These are phyloP conservation scores for Cenchrus americanus DNA, from an alignment of 176 grass and related monocot genomes.

Conservation along the genomic window DNA sequence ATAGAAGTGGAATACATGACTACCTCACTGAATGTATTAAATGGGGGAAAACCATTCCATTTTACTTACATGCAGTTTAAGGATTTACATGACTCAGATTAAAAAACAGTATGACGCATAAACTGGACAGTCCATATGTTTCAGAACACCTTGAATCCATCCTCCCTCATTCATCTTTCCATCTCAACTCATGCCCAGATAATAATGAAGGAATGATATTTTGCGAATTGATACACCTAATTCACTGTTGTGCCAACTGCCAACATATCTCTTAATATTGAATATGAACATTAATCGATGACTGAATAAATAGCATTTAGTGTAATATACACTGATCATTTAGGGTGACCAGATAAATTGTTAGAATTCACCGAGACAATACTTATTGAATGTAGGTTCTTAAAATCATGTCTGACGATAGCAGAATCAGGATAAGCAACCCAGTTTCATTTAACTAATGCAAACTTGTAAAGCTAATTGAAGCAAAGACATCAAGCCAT, in stretches of 20 bases:
- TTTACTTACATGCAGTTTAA: slow-evolving; percentile 14
- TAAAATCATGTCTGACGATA: background rate
- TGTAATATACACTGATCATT: background rate
- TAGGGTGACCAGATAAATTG: slow-evolving; percentile 1
- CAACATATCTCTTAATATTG: background rate
- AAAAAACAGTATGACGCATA: background rate
- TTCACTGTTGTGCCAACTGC: background rate
- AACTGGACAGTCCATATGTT: slow-evolving; percentile 12
- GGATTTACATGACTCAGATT: background rate
- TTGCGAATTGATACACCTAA: background rate
- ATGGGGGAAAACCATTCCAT: background rate
- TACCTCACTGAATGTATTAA: slow-evolving; percentile 11
- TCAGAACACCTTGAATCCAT: background rate
- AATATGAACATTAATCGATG: background rate
- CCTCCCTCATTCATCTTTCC: background rate
- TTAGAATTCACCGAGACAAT: background rate
- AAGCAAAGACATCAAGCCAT: background rate
- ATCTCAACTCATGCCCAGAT: background rate
- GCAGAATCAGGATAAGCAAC: background rate
- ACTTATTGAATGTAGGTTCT: background rate
- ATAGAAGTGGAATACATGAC: background rate
- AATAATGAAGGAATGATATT: background rate
- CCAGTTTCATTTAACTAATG: background rate
- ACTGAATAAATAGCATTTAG: slow-evolving; percentile 13
- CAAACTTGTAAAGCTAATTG: background rate